A percentile compares a stretch with the other conserved stretches of the same genome.
These are phyloP conservation scores for Melampsora americana DNA, from an alignment of 1,284 basidiomycete species.

Conservation along the genomic window DNA sequence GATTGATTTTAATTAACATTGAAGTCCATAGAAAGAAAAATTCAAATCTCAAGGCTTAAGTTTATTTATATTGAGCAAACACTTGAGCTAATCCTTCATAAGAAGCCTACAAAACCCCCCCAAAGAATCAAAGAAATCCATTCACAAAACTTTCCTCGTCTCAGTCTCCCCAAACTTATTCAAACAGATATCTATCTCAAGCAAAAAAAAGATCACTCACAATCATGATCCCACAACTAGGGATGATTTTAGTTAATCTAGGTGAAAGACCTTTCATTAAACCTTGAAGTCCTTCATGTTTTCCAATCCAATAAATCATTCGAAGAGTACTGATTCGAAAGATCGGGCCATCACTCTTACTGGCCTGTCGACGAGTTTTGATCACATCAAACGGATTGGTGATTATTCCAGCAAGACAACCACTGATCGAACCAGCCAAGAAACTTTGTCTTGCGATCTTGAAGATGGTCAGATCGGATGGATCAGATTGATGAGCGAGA, in stretches of 20 bases:
- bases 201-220: conserved; percentile 48
- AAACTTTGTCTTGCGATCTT: conserved; percentile 45
- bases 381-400: conserved; percentile 96
- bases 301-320: conserved; percentile 67
- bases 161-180: neutral
- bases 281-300: conserved; percentile 72
- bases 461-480: neutral
- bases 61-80: conserved; percentile 21
- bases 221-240: conserved; percentile 98
- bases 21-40: too few species aligned
- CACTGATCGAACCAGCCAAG: conserved; percentile 45
- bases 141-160: neutral
- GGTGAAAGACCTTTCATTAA: conserved; percentile 83
- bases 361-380: conserved; percentile 78
- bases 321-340: conserved; percentile 58
- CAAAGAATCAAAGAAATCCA: neutral
- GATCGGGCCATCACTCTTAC: neutral
- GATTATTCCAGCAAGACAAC: conserved; percentile 70
- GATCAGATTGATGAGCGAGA: too few species aligned
- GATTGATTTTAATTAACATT: too few species aligned
- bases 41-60: too few species aligned
- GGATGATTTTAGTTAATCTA: conserved; percentile 89
- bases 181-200: neutral
- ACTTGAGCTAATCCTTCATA: conserved; percentile 35
- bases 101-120: conserved; percentile 15